A percentile compares a stretch with the other conserved stretches of the same genome.
Conservation (phyloP, 163 green algal species). For the Coccomyxa subellipsoidea region DNA sequence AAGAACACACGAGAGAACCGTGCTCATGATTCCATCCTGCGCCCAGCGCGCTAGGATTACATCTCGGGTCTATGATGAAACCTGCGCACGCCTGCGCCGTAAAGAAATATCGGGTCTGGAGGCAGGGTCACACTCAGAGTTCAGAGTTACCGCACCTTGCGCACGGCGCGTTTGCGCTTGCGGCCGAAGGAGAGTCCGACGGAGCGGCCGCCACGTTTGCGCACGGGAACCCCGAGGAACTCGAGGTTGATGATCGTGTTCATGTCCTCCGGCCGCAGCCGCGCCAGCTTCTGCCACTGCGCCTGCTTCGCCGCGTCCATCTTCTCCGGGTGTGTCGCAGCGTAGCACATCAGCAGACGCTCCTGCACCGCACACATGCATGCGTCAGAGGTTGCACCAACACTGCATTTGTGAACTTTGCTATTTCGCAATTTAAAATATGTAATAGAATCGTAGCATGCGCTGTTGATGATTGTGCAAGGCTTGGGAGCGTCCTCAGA, state of each 20-base stretch:
- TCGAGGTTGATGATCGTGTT: slow-evolving; percentile 78
- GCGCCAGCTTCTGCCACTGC: slow-evolving; percentile 85
- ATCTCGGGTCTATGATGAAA: too few species aligned
- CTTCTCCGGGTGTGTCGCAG: slow-evolving; percentile 90
- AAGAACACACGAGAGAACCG: too few species aligned
- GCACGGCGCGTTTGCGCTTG: slow-evolving; percentile 41
- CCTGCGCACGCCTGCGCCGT: too few species aligned
- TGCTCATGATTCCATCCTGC: too few species aligned
- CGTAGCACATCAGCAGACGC: slow-evolving; percentile 89
- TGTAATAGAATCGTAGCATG: too few species aligned
- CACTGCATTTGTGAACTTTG: background rate
- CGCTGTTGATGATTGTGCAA: too few species aligned
- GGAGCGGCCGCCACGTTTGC: slow-evolving; percentile 53
- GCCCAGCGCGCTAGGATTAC: too few species aligned
- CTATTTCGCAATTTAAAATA: background rate
- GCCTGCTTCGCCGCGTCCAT: slow-evolving; percentile 70
- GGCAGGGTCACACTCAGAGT: background rate
- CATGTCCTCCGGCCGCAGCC: slow-evolving; percentile 75
- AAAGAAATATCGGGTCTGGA: too few species aligned
- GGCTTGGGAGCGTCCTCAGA: too few species aligned
- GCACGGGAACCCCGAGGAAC: slow-evolving; percentile 75
- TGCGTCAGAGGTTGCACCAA: background rate
- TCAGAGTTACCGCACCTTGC: slow-evolving; percentile 28
- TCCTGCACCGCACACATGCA: slow-evolving; percentile 52
- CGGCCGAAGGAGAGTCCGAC: slow-evolving; percentile 50